Evolutionary conservation across 2,329 filamentous ascomycete species (phyloP), one percentile per base, ranked within the genome.

Genomic region (Monosporascus sp.): DNA sequence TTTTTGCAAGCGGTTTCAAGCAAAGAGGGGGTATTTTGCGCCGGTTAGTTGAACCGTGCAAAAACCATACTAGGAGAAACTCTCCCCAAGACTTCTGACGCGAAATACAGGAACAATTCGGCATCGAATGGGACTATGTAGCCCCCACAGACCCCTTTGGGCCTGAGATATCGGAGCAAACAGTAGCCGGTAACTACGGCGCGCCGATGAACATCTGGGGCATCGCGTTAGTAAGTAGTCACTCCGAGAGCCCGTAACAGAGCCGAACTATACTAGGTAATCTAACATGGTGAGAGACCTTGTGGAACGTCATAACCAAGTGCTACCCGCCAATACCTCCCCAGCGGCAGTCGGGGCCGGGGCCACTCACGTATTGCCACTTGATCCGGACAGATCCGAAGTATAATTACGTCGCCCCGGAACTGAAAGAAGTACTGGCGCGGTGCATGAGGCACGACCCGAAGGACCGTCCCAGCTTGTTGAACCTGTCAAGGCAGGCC

Each of bases 301-400:
- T 60, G 47, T 63, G 60, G 61, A 57, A 61, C 35, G 46, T 61
- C 41, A 61, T 64, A 24, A 64, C 62, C 2, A 31, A 46, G 16
- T 26, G 43, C 20, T 0, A 9, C 1, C 7, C 38, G 2, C 55
- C 55, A 2, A 2, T 24, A 5, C 52, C 55, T 3, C 58, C 59
- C 16, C 9, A 27, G 41, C 41, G 6, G 26, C 31, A 1, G 24
- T 17, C 31, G 11, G 31, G 31, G 31, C 31, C 31, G 9, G 31
- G 31, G 11, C 48, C 35, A 17, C 2, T 49, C 11, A 48, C 35
- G 24, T 60, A 60, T 48, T 59, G 57, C 46, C 1, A 49, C 5
- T 8, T 49, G 16, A 16, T 62, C 5, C 24, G 59, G 9, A 37
- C 27, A 1, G 47, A 57, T 3, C 0, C 9, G 0, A 6, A 35